Conservation (phyloP, 148 eudicot genomes). For the Linanthus parryae region DNA sequence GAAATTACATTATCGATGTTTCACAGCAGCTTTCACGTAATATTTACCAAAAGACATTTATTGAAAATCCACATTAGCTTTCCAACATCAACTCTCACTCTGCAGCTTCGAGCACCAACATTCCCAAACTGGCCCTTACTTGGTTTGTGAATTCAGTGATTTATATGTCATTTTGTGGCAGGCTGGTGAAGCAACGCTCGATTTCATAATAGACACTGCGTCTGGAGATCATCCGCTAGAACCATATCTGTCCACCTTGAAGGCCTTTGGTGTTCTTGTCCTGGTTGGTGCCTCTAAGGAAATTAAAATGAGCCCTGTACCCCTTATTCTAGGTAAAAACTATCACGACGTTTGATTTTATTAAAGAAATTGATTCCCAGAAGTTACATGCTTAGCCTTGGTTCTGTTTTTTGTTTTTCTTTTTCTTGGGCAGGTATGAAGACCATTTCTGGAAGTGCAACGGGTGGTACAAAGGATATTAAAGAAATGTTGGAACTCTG, state of each 20-base stretch:
- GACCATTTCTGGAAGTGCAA: slow-evolving; percentile 9
- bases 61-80: too few species aligned
- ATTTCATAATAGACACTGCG: slow-evolving; percentile 75
- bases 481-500: slow-evolving; percentile 20
- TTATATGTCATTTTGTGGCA: slow-evolving; percentile 1
- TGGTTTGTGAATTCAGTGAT: too few species aligned
- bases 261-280: slow-evolving; percentile 53
- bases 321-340: slow-evolving; percentile 51
- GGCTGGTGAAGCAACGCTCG: slow-evolving; percentile 26
- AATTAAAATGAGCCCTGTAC: slow-evolving; percentile 56
- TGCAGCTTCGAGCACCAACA: too few species aligned
- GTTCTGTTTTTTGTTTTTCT: neutral
- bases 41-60: too few species aligned
- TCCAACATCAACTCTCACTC: too few species aligned
- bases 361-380: too few species aligned
- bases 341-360: too few species aligned
- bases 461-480: slow-evolving; percentile 13
- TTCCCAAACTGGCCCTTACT: too few species aligned
- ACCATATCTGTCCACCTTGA: slow-evolving; percentile 51
- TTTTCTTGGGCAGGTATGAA: slow-evolving; percentile 13
- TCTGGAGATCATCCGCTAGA: slow-evolving; percentile 73
- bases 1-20: too few species aligned
- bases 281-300: slow-evolving; percentile 65
- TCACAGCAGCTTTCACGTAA: too few species aligned
- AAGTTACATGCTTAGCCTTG: too few species aligned